These are phyloP conservation scores for Crepidotus variabilis DNA, from an alignment of 768 basidiomycete species.

Conservation along the genomic window DNA sequence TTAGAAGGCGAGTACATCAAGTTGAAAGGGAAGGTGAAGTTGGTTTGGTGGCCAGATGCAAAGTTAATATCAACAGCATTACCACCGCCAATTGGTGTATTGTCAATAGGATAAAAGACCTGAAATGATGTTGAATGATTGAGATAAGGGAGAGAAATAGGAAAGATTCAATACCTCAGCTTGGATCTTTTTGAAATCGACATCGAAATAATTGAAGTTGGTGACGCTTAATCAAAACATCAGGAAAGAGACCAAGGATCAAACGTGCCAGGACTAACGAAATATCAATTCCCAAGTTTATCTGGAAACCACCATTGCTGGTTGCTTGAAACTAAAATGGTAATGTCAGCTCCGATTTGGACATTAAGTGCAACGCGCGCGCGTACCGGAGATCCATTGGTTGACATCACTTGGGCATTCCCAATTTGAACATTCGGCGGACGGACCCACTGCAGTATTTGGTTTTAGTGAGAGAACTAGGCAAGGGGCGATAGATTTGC, in stretches of 20 bases:
- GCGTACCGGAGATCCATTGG: slow-evolving; percentile 16
- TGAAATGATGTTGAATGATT: slow-evolving; percentile 17
- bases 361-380: slow-evolving; percentile 43
- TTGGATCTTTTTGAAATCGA: slow-evolving; percentile 59
- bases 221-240: slow-evolving; percentile 45
- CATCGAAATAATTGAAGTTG: slow-evolving; percentile 81
- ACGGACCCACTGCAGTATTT: slow-evolving; percentile 58
- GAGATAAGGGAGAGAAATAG: neutral
- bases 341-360: neutral
- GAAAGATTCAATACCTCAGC: slow-evolving; percentile 42
- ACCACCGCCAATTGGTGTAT: slow-evolving; percentile 67
- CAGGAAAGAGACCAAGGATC: neutral
- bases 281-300: slow-evolving; percentile 65
- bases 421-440: slow-evolving; percentile 69
- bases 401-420: slow-evolving; percentile 25
- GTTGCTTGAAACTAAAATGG: slow-evolving; percentile 26
- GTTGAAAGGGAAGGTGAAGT: slow-evolving; percentile 74
- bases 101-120: slow-evolving; percentile 76
- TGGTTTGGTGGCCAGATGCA: slow-evolving; percentile 50
- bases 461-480: slow-evolving; percentile 5
- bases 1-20: slow-evolving; percentile 53
- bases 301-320: slow-evolving; percentile 36
- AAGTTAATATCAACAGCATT: slow-evolving; percentile 41
- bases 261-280: slow-evolving; percentile 39
- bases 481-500: slow-evolving; percentile 15